Base-by-base conservation (phyloP, 176 grass and related monocot genomes). In the Canna indica region DNA sequence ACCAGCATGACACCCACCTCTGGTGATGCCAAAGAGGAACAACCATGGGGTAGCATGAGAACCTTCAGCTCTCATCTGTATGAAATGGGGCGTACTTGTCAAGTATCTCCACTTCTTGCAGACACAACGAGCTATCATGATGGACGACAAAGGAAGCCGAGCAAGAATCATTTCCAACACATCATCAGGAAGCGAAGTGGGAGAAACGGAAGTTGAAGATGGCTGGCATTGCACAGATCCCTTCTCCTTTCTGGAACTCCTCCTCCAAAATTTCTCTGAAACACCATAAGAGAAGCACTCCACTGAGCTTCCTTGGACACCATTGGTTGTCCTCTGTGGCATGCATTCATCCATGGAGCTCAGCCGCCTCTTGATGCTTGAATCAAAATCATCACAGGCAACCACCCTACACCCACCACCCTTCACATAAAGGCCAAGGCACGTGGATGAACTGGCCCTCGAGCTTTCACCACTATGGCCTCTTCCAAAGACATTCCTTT, bases 81-180 rank as follows among this genome's bases (percentile, higher is more conserved):
- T 72, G 79, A 96, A 91, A 67, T 87, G 85, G 24, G 69, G 81
- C 2, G 85, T 52, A n/a, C 67, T 64, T 11, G 93, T 90, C 70
- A 96, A 70, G 57, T 79, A 75, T 73, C 81, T 81, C 93, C 93
- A 96, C n/a, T 87, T 90, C 58, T 73, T 72, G 86, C 93, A 96
- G 26, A 81, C 93, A 62, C 93, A 91, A 5, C 93, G 88, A 35
- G 86, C 73, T 9, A 83, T 77, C 32, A 91, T 81, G 75, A 96
- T 71, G 73, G 86, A 85, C 13, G 86, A 48, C 33, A 90, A 77
- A 36, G 93, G 88, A 39, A 96, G 88, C 0, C 80, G 73, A 44
- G 75, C 67, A 59, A 96, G 82, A 54, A 96, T 90, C 82, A 91
- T 86, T 81, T 89, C 88, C 68, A 89, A 22, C 53, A 96, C 77